These are phyloP conservation scores for Fomitopsis pinicola DNA, from an alignment of 1,284 basidiomycete species.

Conservation along the genomic window DNA sequence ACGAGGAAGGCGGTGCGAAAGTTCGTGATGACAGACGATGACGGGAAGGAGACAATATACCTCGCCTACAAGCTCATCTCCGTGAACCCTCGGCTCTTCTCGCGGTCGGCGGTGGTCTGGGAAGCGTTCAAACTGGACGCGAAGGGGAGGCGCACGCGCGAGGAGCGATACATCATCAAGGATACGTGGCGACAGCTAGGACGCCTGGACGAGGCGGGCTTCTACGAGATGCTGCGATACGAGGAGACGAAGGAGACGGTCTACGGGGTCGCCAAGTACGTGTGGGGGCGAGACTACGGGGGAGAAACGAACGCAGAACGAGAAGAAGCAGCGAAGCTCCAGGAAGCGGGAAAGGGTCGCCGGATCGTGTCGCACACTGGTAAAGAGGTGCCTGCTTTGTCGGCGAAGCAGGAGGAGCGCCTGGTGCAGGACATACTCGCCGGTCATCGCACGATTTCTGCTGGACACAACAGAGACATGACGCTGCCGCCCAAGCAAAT, in stretches of 20 bases:
- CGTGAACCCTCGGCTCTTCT: constrained; percentile 11
- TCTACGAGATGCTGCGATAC: no score
- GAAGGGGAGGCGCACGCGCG: background rate
- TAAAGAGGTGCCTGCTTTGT: no score
- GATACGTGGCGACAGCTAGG: background rate
- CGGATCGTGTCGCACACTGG: no score
- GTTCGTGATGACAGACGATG: background rate
- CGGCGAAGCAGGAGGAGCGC: no score
- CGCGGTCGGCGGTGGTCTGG: background rate
- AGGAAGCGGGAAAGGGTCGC: no score
- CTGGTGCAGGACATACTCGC: no score
- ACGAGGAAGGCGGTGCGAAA: background rate
- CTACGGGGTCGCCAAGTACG: no score
- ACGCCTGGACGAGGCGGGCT: background rate
- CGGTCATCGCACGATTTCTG: no score
- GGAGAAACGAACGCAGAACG: background rate
- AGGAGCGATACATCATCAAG: background rate
- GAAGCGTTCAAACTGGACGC: background rate
- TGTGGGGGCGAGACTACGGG: no score
- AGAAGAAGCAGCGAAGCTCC: background rate
- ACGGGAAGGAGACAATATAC: background rate
- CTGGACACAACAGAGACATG: no score
- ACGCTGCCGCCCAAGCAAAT: no score
- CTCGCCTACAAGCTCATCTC: background rate
- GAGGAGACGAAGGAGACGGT: no score